Base-by-base conservation (phyloP, 2,329 filamentous ascomycete genomes). In the Ascochyta clinopodiicola region DNA sequence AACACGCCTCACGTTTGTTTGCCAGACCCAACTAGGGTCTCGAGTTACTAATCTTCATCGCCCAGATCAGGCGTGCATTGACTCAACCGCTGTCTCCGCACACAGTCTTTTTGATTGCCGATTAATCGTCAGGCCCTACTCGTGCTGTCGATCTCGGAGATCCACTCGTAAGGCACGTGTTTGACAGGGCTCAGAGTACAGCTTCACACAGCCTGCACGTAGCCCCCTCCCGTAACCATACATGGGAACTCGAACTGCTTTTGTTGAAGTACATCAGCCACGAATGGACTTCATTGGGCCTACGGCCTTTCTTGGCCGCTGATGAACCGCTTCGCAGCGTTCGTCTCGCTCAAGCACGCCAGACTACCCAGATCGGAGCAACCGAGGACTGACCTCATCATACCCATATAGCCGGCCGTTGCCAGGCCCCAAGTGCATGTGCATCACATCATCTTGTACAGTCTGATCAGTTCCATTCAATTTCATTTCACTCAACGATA, bases 371-470 rank as follows among this genome's bases (percentile, higher is more conserved):
- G 9, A 35, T 44, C 4, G 37, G 13, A 39, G 34, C 39, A 27
- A 22, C 32, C 44, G 51, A 53, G 29, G 37, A 36, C 44, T 44
- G 51, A 49, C 27, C 39, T 44, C 51, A 44, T 42, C 37, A 36
- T 44, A 24, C 6, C 8, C 35, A 50, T 42, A 55, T 55, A 55
- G 45, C 51, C 34, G 19, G 34, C 9, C n/a, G 10, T 19, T 17
- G n/a, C 34, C 19, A 12, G n/a, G 19, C n/a, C 19, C 3, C 34
- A 4, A 5, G n/a, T 19, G 10, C 4, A 8, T 36, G 4, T 4
- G 15, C n/a, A 36, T 36, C n/a, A 19, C 6, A 19, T 12, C 34
- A 36, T n/a, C n/a, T 12, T 19, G 34, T 19, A n/a, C 34, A 10
- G n/a, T 12, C n/a, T 36, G 19, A 36, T 10, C 19, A 36, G 10